Conservation (phyloP, 768 basidiomycete genomes). For the Tricholoma sp. region DNA sequence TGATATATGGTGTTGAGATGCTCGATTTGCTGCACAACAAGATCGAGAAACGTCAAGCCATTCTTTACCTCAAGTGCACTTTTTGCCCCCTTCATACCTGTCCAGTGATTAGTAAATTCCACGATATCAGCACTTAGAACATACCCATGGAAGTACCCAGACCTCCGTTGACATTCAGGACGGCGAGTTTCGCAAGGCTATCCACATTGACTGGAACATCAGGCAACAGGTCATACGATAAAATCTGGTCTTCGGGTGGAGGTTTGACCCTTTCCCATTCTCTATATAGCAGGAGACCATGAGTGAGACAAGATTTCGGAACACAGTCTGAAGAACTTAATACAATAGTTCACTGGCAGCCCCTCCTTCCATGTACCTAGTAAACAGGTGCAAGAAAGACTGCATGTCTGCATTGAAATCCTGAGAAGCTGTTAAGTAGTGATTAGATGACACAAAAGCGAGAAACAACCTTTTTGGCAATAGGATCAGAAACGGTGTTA, state of each 20-base stretch:
- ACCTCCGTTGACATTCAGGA: slow-evolving; percentile 80
- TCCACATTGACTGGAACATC: slow-evolving; percentile 42
- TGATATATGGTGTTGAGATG: slow-evolving; percentile 69
- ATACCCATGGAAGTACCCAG: slow-evolving; percentile 77
- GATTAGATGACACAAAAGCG: neutral
- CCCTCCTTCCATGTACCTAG: slow-evolving; percentile 69
- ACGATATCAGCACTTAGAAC: slow-evolving; percentile 9
- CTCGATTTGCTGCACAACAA: slow-evolving; percentile 82
- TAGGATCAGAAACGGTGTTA: slow-evolving; percentile 50
- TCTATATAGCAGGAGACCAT: slow-evolving; percentile 1
- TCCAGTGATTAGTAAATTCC: slow-evolving; percentile 27
- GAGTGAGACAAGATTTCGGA: neutral
- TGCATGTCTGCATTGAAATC: slow-evolving; percentile 78
- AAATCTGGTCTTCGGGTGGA: slow-evolving; percentile 56
- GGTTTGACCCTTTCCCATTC: slow-evolving; percentile 15
- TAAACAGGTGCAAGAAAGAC: slow-evolving; percentile 78
- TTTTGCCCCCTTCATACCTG: slow-evolving; percentile 72
- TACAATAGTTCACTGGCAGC: slow-evolving; percentile 67
- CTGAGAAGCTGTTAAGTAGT: slow-evolving; percentile 23
- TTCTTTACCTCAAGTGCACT: slow-evolving; percentile 83
- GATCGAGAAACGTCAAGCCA: slow-evolving; percentile 84
- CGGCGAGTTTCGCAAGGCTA: slow-evolving; percentile 15
- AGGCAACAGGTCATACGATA: slow-evolving; percentile 60
- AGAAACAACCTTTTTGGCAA: slow-evolving; percentile 47
- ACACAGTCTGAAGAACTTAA: slow-evolving; percentile 16